phyloP scores from a whole-genome alignment of 2,329 filamentous ascomycete genomes.

The Neonectria hederae region DNA sequence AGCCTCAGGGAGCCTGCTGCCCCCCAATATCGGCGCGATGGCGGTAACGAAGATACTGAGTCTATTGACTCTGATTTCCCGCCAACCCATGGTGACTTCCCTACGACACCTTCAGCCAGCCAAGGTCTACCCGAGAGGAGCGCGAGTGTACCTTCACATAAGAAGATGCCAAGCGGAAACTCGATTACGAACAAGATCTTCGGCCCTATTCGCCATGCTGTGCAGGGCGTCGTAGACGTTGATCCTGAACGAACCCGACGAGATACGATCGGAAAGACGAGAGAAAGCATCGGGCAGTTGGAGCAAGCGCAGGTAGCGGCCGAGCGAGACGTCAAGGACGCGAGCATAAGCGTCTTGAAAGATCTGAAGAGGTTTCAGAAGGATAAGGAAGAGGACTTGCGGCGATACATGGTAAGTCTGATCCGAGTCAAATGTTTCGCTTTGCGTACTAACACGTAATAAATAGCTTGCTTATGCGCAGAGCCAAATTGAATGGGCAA shows the following conservation, averaged over 20 bases:
- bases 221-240: slow-evolving; percentile 95
- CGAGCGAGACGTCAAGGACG: slow-evolving; percentile 92
- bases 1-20: slow-evolving; percentile 62
- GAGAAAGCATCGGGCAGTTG: slow-evolving; percentile 84
- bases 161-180: slow-evolving; percentile 84
- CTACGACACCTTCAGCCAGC: slow-evolving; percentile 74
- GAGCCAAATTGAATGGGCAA: slow-evolving; percentile 94
- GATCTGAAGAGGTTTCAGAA: slow-evolving; percentile 92
- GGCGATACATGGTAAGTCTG: slow-evolving; percentile 88
- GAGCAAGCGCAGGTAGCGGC: slow-evolving; percentile 91
- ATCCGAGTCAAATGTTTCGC: neutral
- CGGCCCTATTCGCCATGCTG: slow-evolving; percentile 91
- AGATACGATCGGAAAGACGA: slow-evolving; percentile 95
- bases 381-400: slow-evolving; percentile 95
- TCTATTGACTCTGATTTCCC: slow-evolving; percentile 98
- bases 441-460: slow-evolving; percentile 34
- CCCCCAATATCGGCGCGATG: slow-evolving; percentile 62
- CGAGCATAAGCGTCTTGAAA: slow-evolving; percentile 85
- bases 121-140: slow-evolving; percentile 73
- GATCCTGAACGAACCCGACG: slow-evolving; percentile 92
- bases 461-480: slow-evolving; percentile 90
- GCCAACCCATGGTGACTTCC: slow-evolving; percentile 79
- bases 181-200: slow-evolving; percentile 96
- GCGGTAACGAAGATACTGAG: slow-evolving; percentile 77
- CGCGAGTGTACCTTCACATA: slow-evolving; percentile 63